Evolutionary conservation across 495 filamentous ascomycete genomes (phyloP), one percentile per base, ranked within the genome.

Genomic region (Lophiotrema nucula): DNA sequence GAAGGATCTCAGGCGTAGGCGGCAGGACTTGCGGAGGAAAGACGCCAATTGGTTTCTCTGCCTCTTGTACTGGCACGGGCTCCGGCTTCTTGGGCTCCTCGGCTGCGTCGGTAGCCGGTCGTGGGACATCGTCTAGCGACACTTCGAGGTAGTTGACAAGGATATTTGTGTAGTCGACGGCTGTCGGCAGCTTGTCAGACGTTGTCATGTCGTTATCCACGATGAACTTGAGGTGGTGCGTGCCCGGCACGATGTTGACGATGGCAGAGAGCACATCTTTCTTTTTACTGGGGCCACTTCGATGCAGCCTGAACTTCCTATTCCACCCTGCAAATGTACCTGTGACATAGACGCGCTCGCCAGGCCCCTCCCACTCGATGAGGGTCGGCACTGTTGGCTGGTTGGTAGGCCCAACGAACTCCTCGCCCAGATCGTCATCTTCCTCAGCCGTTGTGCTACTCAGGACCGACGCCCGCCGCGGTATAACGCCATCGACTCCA

Each of bases 111-210:
- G 69, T 28, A 69, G 69, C 16, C 47, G 72, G 58, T 23, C 54
- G 35, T n/a, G 79, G 72, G 27, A 82, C 68, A 67, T 91, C 87
- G 61, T 95, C 88, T 10, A 88, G 81, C 68, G 79, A 89, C 50
- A 97, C 87, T 74, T 98, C 93, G 65, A 98, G 85, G 67, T 98
- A 98, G 74, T 98, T 98, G 58, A 98, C 91, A 19, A 98, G 76
- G 67, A 95, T 92, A 68, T 96, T 96, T 38, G 90, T 93, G 70
- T 90, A 95, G 73, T 98, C 93, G 23, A 98, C 93, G 0, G 93
- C 92, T 0, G 95, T 97, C 2, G 93, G 92, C 21, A 96, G 81
- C 58, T 87, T 82, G 41, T 88, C 84, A 4, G 92, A 91, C 16
- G 88, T 88, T 56, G 84, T 80, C 91, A 97, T 96, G 58, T 90